A percentile compares a stretch with the other conserved stretches of the same genome.
Evolutionary conservation across 306 rosid genomes (phyloP).

Genomic region (Cyamopsis tetragonoloba): DNA sequence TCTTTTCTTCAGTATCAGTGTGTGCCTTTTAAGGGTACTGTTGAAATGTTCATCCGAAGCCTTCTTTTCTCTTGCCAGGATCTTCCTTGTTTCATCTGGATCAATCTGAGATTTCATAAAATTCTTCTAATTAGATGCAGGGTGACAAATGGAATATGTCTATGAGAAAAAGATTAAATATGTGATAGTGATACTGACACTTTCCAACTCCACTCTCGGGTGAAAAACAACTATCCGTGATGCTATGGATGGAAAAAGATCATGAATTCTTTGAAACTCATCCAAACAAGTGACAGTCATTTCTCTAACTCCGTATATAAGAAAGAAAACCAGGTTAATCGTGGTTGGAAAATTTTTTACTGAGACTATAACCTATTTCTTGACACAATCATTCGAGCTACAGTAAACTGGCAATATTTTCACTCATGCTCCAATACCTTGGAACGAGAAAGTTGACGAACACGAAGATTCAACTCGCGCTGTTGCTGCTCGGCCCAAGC

Average conservation of each 20-base stretch:
- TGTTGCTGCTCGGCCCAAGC: constrained; percentile 99
- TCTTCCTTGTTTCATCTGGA: constrained; percentile 76
- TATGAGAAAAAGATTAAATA: background rate
- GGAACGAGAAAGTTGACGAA: constrained; percentile 83
- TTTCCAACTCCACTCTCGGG: background rate
- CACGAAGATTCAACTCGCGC: constrained; percentile 73
- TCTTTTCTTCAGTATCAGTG: constrained; percentile 73
- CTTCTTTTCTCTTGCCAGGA: constrained; percentile 81
- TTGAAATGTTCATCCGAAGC: constrained; percentile 68
- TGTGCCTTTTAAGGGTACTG: constrained; percentile 80
- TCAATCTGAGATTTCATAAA: constrained; percentile 58
- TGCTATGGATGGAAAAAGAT: background rate
- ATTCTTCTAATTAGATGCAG: constrained; percentile 27
- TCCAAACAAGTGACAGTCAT: background rate
- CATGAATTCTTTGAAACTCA: background rate
- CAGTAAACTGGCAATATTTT: constrained; percentile 12
- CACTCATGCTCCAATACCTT: constrained; percentile 51
- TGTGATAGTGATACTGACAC: background rate
- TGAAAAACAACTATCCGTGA: constrained; percentile 6
- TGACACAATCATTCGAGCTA: constrained; percentile 26
- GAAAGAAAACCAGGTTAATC: constrained; percentile 23
- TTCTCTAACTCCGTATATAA: background rate
- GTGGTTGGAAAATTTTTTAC: constrained; percentile 8
- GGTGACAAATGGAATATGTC: background rate
- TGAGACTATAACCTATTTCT: background rate